These are phyloP conservation scores for Hemileia vastatrix DNA, from an alignment of 1,284 basidiomycete genomes.

Conservation along the genomic window DNA sequence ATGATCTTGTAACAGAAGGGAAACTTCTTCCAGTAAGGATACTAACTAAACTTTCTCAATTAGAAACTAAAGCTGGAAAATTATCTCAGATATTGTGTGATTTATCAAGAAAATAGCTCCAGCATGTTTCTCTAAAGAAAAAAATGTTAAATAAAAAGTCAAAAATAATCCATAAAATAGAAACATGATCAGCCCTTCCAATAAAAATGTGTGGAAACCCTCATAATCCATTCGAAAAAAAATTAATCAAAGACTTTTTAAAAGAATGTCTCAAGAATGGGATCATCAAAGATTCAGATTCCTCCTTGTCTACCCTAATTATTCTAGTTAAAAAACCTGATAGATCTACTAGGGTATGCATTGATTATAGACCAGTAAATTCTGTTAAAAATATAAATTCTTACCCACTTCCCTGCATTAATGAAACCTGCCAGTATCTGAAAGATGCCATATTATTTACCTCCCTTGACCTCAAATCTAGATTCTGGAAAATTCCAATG, in stretches of 20 bases:
- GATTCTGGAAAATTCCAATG: not conserved
- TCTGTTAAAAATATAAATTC: not conserved
- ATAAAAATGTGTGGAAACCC: constrained; percentile 4
- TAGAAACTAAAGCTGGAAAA: too few species aligned
- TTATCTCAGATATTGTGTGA: too few species aligned
- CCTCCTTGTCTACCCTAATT: not conserved
- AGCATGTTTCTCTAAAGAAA: not conserved
- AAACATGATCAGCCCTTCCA: not conserved
- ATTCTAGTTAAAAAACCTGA: too few species aligned
- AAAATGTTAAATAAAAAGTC: not conserved
- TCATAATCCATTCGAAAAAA: not conserved
- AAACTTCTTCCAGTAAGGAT: too few species aligned
- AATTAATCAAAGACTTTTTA: not conserved
- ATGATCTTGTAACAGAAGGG: too few species aligned
- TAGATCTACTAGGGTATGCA: not conserved
- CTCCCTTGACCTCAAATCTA: not conserved
- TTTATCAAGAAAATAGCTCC: not conserved
- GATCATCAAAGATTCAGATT: not conserved
- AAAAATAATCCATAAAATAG: not conserved
- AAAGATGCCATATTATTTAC: not conserved
- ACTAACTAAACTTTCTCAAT: too few species aligned
- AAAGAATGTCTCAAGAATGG: not conserved
- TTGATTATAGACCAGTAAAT: constrained; percentile 4
- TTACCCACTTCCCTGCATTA: not conserved
- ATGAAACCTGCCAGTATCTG: not conserved